Evolutionary conservation across 768 basidiomycete species (phyloP).

Genomic region (Russula earlei): DNA sequence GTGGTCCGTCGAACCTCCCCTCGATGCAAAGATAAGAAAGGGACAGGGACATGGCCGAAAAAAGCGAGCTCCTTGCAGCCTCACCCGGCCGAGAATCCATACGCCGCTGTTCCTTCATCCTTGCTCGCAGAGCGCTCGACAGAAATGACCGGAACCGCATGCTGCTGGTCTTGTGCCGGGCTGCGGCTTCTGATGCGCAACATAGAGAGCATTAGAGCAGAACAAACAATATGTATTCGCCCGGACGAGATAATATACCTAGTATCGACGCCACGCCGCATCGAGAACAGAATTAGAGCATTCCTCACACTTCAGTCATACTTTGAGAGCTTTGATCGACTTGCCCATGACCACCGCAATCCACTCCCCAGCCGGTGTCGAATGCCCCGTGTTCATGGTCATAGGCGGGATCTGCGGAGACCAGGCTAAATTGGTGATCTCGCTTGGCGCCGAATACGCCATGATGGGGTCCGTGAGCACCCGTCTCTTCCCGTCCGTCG

Average conservation of each 20-base stretch:
- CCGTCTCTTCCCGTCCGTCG: conserved; percentile 63
- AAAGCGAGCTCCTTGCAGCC: no score
- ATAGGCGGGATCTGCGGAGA: conserved; percentile 75
- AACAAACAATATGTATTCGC: neutral
- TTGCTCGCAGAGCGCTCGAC: no score
- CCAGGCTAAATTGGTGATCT: conserved; percentile 83
- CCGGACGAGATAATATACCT: neutral
- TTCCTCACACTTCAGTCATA: conserved; percentile 32
- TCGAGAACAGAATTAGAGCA: neutral
- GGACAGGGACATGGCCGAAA: no score
- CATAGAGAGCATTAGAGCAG: neutral
- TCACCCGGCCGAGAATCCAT: no score
- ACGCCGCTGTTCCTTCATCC: no score
- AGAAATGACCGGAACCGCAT: no score
- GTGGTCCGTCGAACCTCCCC: no score
- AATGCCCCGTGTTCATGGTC: conserved; percentile 64
- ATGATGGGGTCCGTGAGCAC: conserved; percentile 69
- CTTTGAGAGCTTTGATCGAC: conserved; percentile 71
- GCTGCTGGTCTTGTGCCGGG: no score
- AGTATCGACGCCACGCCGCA: neutral
- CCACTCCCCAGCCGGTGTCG: conserved; percentile 77
- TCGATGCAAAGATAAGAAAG: no score
- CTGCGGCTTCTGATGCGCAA: no score
- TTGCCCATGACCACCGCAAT: conserved; percentile 77
- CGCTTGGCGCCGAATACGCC: conserved; percentile 69